Percentiles rank a stretch among this genome's conserved stretches.
These are phyloP conservation scores for Rhodamnia rubescens DNA, from an alignment of 345 rosid species.

Conservation along the genomic window DNA sequence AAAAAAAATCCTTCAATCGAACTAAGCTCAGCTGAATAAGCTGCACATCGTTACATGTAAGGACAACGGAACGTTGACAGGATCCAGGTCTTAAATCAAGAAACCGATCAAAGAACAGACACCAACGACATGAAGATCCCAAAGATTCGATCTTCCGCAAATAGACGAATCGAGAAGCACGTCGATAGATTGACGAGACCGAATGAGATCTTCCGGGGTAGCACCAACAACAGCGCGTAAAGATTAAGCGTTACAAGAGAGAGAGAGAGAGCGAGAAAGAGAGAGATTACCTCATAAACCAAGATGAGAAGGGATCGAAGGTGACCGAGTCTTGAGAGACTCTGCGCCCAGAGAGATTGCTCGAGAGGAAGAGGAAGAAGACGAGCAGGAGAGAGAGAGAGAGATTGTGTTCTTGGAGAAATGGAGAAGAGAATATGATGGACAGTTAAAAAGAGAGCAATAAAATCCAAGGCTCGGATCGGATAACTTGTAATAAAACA, in stretches of 20 bases:
- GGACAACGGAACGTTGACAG: neutral
- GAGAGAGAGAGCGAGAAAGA: neutral
- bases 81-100: neutral
- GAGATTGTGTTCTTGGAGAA: neutral
- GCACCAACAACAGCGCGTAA: neutral
- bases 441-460: neutral
- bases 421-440: neutral
- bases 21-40: neutral
- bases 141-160: neutral
- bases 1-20: neutral
- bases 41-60: neutral
- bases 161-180: neutral
- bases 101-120: neutral
- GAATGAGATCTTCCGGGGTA: neutral
- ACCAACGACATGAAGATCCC: neutral
- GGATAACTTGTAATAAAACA: neutral
- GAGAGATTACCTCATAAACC: constrained; percentile 7
- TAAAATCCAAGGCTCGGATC: neutral
- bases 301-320: constrained; percentile 4
- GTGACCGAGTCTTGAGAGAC: neutral
- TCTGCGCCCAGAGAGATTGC: neutral
- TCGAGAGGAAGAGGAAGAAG: neutral
- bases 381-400: neutral
- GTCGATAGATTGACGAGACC: neutral
- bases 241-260: neutral